phyloP scores from a whole-genome alignment of 2,329 filamentous ascomycete species.

The Fusarium piperis region DNA sequence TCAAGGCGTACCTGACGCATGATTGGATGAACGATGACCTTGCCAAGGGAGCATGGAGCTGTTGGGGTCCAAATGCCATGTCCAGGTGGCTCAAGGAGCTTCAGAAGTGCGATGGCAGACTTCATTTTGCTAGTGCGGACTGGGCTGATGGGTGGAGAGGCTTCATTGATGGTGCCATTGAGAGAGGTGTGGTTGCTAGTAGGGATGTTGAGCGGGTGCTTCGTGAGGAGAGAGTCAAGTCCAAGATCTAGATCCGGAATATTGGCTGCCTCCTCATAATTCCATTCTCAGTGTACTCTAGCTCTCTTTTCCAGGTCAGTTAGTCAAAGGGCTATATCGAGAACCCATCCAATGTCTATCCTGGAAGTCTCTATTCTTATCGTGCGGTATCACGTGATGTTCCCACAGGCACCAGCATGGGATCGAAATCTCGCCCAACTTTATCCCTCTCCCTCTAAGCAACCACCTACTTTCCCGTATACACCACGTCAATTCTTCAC shows the following conservation, averaged over 20 bases:
- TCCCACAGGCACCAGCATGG: background rate
- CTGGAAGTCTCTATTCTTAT: background rate
- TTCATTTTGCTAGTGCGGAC: slow-evolving; percentile 35
- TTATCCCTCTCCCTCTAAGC: background rate
- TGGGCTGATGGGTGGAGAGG: slow-evolving; percentile 39
- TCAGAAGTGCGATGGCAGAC: slow-evolving; percentile 18
- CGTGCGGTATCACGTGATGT: background rate
- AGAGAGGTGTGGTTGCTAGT: slow-evolving; percentile 12
- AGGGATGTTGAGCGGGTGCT: background rate
- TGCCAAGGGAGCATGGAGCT: slow-evolving; percentile 28
- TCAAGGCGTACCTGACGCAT: slow-evolving; percentile 31
- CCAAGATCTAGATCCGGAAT: background rate
- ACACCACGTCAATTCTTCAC: background rate
- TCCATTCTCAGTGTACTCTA: background rate
- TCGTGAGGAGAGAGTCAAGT: background rate
- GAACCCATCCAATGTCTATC: background rate
- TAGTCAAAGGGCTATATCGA: background rate
- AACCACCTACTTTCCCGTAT: background rate
- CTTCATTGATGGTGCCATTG: slow-evolving; percentile 38
- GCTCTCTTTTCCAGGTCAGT: background rate
- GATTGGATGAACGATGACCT: slow-evolving; percentile 32
- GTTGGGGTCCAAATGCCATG: slow-evolving; percentile 24
- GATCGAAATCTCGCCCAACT: background rate
- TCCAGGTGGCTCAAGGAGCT: slow-evolving; percentile 20
- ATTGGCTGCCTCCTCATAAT: background rate